Base-by-base conservation (phyloP, 208 protist genomes). In the Trypanosoma lewisi region DNA sequence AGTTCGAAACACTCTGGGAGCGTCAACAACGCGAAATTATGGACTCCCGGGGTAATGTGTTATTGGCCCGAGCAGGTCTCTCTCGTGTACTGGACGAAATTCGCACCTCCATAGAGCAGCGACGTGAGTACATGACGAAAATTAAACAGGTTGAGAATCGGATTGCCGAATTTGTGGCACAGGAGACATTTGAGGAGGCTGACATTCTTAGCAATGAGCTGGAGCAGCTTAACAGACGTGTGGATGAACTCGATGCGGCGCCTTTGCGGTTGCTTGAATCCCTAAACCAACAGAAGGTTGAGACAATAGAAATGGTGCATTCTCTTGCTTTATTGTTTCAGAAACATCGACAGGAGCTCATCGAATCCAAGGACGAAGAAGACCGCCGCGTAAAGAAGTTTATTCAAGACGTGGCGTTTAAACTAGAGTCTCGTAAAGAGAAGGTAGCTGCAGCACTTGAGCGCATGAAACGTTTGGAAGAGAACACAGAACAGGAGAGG, bases 151-250 rank as follows among this genome's bases (percentile, higher is more conserved):
- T 76, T 17, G 70, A 82, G 45, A 16, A 19, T 2, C 27, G 53
- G 12, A 67, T 84, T 30, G 62, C 69, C 1, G 37, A 50, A 17
- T 73, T 58, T 51, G 67, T 78, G 12, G 53, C 58, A 19, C n/a
- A 44, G 11, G 77, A 87, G 60, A 27, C 48, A 2, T 87, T 77
- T 58, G 67, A 71, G 3, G 41, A 67, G 31, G 82, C 81, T 0
- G 70, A 75, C 9, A 48, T 28, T 31, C 36, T 73, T 4, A 69
- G 63, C 16, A 33, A 31, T 27, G 63, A 70, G 14, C 31, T 78
- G 14, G 47, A 47, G 25, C 33, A 42, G 14, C 27, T 63, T 21
- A 50, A 36, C 0, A 0, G 4, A 19, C 27, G n/a, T 17, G 53
- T 77, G 42, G 47, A 23, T 17, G 39, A 27, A 14, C 47, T 66